These are phyloP conservation scores for Phyllosticta citriasiana DNA, from an alignment of 2,329 filamentous ascomycete genomes.

Conservation along the genomic window DNA sequence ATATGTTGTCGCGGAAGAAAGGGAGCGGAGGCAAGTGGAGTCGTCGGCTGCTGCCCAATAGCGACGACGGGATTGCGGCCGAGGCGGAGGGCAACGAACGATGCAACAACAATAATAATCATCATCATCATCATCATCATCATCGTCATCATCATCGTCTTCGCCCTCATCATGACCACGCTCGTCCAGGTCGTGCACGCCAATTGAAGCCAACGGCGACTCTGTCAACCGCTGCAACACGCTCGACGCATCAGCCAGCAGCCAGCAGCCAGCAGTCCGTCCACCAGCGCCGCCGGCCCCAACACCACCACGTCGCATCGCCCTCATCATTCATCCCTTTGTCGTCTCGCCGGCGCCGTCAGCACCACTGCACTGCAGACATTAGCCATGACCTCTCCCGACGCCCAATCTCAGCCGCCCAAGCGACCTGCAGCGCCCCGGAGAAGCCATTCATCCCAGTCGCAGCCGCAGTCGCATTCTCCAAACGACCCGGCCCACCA, in stretches of 20 bases:
- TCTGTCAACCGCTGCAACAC: not conserved
- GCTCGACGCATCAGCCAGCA: not conserved
- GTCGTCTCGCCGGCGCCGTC: not conserved
- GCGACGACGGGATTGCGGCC: not conserved
- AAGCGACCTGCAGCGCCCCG: slow-evolving; percentile 25
- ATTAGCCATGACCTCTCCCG: slow-evolving; percentile 23
- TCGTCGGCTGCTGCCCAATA: not conserved
- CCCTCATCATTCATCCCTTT: not conserved
- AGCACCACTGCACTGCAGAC: slow-evolving; percentile 7
- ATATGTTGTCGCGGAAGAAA: no score
- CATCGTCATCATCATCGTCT: no score
- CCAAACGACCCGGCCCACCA: slow-evolving; percentile 16
- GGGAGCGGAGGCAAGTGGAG: not conserved
- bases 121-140: no score
- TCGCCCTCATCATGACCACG: not conserved
- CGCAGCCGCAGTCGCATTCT: slow-evolving; percentile 26
- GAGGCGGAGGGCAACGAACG: not conserved
- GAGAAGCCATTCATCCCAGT: slow-evolving; percentile 22
- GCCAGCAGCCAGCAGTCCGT: not conserved
- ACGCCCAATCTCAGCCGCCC: slow-evolving; percentile 23
- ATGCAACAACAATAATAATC: no score
- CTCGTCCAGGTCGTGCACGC: not conserved
- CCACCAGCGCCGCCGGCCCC: no score
- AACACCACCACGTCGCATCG: not conserved
- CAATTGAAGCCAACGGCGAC: not conserved